phyloP scores from a whole-genome alignment of 108 stramenopile species.

The Discostella stelligeroides region DNA sequence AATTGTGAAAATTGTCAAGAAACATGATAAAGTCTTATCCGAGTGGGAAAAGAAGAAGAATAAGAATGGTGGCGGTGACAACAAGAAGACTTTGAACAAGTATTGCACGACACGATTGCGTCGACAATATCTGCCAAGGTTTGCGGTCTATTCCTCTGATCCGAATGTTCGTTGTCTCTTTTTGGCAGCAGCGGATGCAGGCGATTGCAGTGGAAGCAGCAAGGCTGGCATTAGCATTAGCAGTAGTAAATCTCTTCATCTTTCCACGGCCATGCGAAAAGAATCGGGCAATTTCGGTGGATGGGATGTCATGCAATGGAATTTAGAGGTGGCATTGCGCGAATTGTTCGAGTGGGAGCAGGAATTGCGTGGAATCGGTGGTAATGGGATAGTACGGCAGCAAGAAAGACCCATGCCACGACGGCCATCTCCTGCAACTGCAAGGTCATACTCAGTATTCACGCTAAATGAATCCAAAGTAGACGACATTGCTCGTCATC shows the following conservation, averaged over 20 bases:
- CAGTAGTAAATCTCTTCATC: not conserved
- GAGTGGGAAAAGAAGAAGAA: constrained; percentile 18
- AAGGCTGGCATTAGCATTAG: not conserved
- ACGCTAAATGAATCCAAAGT: too few relatives aligned
- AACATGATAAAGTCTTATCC: constrained; percentile 72
- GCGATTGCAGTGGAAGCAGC: constrained; percentile 16
- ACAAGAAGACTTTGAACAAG: not conserved
- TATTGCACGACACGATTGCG: constrained; percentile 36
- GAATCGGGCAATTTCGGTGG: constrained; percentile 21
- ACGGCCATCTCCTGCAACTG: not conserved
- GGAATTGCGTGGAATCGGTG: constrained; percentile 8
- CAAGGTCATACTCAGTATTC: not conserved
- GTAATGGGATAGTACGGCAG: not conserved
- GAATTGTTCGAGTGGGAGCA: constrained; percentile 28
- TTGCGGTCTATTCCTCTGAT: constrained; percentile 33
- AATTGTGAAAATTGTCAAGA: constrained; percentile 82
- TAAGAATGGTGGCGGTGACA: not conserved
- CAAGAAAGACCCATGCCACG: not conserved
- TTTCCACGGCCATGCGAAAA: not conserved
- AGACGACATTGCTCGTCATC: too few relatives aligned
- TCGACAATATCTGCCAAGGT: constrained; percentile 40
- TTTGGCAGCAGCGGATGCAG: constrained; percentile 34
- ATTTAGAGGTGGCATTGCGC: constrained; percentile 22
- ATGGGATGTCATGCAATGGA: constrained; percentile 42
- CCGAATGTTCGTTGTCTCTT: constrained; percentile 42